A percentile compares a stretch with the other conserved stretches of the same genome.
Evolutionary conservation across 2,329 filamentous ascomycete species (phyloP).

Genomic region (Fusarium denticulatum): DNA sequence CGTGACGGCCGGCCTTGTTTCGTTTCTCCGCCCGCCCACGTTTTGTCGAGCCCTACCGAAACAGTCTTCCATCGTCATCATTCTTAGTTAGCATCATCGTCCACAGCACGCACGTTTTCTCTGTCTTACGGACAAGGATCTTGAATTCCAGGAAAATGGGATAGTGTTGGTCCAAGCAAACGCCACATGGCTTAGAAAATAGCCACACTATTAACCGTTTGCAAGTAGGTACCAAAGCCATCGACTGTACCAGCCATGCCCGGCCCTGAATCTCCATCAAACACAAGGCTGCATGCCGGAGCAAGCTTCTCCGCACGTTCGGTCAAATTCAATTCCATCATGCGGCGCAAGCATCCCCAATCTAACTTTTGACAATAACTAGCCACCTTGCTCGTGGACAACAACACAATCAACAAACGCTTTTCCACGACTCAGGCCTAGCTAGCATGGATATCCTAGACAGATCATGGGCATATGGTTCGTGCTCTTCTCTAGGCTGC

Average conservation of each 20-base stretch:
- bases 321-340: conserved; percentile 38
- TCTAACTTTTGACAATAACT: conserved; percentile 10
- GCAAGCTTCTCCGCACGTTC: conserved; percentile 41
- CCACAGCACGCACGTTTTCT: conserved; percentile 10
- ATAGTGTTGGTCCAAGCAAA: conserved; percentile 11
- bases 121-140: conserved; percentile 29
- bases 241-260: conserved; percentile 7
- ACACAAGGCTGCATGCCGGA: conserved; percentile 33
- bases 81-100: conserved; percentile 8
- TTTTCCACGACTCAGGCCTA: conserved; percentile 18
- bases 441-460: conserved; percentile 21
- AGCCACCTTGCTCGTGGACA: conserved; percentile 19
- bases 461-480: conserved; percentile 30
- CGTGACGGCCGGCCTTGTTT: conserved; percentile 9
- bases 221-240: conserved; percentile 1
- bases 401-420: conserved; percentile 5
- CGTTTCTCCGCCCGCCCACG: conserved; percentile 9
- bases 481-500: conserved; percentile 36
- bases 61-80: conserved; percentile 11
- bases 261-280: conserved; percentile 34
- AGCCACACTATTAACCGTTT: conserved; percentile 15
- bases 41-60: not conserved
- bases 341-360: conserved; percentile 34
- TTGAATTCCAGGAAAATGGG: conserved; percentile 17
- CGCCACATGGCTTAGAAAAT: conserved; percentile 33